Evolutionary conservation across 1,139 yeast species (phyloP).

Genomic region (Barnettozyma hawaiiensis): DNA sequence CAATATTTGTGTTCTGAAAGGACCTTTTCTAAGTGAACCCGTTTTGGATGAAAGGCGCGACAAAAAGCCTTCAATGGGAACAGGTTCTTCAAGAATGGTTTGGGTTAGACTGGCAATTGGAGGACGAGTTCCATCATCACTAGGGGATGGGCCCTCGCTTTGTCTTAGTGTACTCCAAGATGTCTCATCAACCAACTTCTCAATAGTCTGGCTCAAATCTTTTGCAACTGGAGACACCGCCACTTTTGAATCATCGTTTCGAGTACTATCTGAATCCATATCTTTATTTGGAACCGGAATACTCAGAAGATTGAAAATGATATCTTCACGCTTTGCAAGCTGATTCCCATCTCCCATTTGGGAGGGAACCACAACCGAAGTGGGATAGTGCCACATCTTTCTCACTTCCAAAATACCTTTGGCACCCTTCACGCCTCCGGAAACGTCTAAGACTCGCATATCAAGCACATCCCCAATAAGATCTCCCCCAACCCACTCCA

Average conservation of each 20-base stretch:
- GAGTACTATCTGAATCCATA: neutral
- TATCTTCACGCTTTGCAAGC: neutral
- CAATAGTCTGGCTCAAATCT: neutral
- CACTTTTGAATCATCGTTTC: neutral
- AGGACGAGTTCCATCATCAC: too few species aligned
- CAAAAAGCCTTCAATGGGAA: conserved; percentile 49
- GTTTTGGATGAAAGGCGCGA: conserved; percentile 48
- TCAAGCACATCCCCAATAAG: conserved; percentile 42
- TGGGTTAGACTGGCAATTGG: neutral
- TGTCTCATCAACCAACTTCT: neutral
- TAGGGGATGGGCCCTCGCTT: neutral
- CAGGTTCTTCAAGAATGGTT: conserved; percentile 12
- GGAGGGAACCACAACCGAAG: conserved; percentile 10
- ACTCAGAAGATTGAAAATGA: neutral
- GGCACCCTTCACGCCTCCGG: conserved; percentile 35
- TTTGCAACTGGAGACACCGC: neutral
- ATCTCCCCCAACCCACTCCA: conserved; percentile 55
- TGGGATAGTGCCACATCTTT: conserved; percentile 42
- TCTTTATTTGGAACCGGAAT: neutral
- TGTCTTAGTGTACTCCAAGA: neutral
- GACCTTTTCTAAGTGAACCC: conserved; percentile 37
- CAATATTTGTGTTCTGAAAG: conserved; percentile 42
- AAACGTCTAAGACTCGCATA: conserved; percentile 35
- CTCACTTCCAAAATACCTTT: conserved; percentile 55
- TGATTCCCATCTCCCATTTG: neutral